Base-by-base conservation (phyloP, 176 grass and related monocot genomes). In the Otatea glauca region DNA sequence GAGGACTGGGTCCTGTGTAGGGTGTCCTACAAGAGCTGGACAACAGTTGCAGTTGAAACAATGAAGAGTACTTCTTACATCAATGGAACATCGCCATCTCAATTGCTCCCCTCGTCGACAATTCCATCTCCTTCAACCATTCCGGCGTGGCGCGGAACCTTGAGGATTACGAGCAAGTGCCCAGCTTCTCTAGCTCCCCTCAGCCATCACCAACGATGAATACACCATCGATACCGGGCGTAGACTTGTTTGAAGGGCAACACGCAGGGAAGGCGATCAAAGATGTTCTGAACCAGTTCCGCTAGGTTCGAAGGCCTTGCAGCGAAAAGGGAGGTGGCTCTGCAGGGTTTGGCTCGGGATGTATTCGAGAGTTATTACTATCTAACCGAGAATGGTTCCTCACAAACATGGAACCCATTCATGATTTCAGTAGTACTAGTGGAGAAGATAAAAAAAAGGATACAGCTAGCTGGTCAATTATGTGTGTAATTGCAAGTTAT, bases 1-100 rank as follows among this genome's bases (percentile, higher is more conserved):
- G 95, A 93, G 71, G 95, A 92, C 71, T 94, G 95, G 95, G 95
- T 98, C 75, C 79, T 98, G 85, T 94, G 95, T 55, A 90, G 87
- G 25, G 95, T 92, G 12, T 92, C 95, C 91, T 90, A 75, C 85
- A 98, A 98, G 91, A 90, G 87, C 65, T 83, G 92, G 72, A 72
- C 75, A 55, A 80, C 81, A 18, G 59, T 70, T 77, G 65, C 85
- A 17, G 77, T 80, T 74, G 82, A 87, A 41, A 45, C 83, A 20
- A 68, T 51, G 60, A 72, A 90, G 58, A 88, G 23, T 60, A 80
- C 91, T 43, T 90, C 56, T 23, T 24, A 12, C 56, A 60, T 24
- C n/a, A 60, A 24, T 60, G 56, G n/a, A 12, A 24, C 56, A 60
- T 12, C n/a, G 0, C 56, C n/a, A 2, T 5, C 3, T 60, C 56